Evolutionary conservation across 1,284 basidiomycete genomes (phyloP).

Genomic region (Takashimella koratensis): DNA sequence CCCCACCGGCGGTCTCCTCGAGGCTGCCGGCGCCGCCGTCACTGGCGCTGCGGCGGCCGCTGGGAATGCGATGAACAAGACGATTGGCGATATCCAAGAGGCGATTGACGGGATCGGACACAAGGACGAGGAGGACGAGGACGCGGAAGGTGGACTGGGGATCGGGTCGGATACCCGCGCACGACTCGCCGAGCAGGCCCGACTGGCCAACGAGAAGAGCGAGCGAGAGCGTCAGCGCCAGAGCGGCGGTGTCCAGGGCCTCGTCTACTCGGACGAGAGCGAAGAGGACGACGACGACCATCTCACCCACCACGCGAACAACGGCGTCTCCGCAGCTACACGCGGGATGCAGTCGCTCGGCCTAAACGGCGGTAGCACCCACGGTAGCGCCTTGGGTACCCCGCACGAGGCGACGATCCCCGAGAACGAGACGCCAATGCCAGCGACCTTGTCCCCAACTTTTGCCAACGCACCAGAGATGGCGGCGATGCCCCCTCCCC

Average conservation of each 20-base stretch:
- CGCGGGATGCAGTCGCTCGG: neutral
- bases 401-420: neutral
- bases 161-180: conserved; percentile 62
- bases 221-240: conserved; percentile 48
- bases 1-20: conserved; percentile 23
- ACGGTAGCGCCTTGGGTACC: too few relatives aligned
- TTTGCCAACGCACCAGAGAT: neutral
- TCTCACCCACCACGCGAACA: neutral
- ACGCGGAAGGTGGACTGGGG: conserved; percentile 54
- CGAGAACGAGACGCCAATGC: neutral
- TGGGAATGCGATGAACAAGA: conserved; percentile 66
- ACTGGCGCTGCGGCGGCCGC: conserved; percentile 14
- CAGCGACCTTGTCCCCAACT: neutral
- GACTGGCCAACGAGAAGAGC: conserved; percentile 54
- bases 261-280: conserved; percentile 49
- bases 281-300: conserved; percentile 47
- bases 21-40: conserved; percentile 24
- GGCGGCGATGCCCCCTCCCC: conserved; percentile 1
- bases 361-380: neutral
- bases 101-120: conserved; percentile 72
- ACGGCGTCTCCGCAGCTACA: neutral
- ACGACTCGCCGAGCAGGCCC: conserved; percentile 68
- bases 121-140: conserved; percentile 48
- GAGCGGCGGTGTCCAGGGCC: conserved; percentile 36
- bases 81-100: conserved; percentile 79